Conservation (phyloP, 768 basidiomycete genomes). For the Podaxis rugospora region DNA sequence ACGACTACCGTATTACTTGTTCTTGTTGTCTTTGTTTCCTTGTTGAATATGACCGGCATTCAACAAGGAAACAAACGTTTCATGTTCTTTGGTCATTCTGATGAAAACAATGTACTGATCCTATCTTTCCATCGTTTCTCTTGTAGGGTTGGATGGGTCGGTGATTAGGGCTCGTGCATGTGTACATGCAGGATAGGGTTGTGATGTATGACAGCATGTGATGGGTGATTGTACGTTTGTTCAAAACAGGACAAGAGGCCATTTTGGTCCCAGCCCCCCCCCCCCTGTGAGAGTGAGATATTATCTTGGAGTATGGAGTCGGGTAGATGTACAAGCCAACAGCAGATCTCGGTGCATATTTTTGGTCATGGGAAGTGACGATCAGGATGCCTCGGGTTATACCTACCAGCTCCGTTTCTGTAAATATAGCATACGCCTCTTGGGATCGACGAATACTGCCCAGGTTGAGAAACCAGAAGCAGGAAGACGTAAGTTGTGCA, state of each 20-base stretch:
- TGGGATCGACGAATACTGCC: not conserved
- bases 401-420: not conserved
- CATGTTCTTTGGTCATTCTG: not conserved
- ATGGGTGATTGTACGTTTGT: not conserved
- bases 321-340: not conserved
- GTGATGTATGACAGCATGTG: not conserved
- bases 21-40: not conserved
- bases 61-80: not conserved
- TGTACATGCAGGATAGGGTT: not conserved
- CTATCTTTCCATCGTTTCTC: not conserved
- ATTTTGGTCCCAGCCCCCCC: not conserved
- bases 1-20: not conserved
- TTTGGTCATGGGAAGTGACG: not conserved
- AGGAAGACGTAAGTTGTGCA: not conserved
- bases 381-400: not conserved
- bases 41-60: not conserved
- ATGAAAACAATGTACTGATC: constrained; percentile 9
- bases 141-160: constrained; percentile 63
- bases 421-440: not conserved
- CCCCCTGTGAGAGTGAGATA: not conserved
- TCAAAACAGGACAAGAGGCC: not conserved
- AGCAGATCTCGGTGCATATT: not conserved
- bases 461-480: not conserved
- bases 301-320: not conserved
- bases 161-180: constrained; percentile 17